These are phyloP conservation scores for Talaromyces albobiverticillius DNA, from an alignment of 2,329 filamentous ascomycete species.

Conservation along the genomic window DNA sequence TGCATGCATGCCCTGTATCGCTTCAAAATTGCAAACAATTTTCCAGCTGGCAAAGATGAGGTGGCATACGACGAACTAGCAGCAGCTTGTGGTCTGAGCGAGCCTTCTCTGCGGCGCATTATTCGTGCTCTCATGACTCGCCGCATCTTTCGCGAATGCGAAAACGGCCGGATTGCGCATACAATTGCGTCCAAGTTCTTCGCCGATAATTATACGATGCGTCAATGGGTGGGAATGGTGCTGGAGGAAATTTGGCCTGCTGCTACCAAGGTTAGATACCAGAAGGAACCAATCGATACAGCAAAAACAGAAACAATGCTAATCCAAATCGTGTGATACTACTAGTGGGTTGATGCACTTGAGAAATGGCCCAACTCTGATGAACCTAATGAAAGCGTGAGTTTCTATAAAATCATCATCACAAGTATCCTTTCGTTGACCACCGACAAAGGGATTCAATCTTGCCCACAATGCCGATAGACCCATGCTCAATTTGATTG, in stretches of 20 bases:
- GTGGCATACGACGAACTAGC: slow-evolving; percentile 11
- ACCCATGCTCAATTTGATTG: slow-evolving; percentile 3
- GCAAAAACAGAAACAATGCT: not conserved
- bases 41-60: not conserved
- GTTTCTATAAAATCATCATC: not conserved
- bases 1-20: not conserved
- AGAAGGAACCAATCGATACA: not conserved
- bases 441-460: slow-evolving; percentile 6
- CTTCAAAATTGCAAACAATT: not conserved
- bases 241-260: slow-evolving; percentile 14
- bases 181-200: slow-evolving; percentile 10
- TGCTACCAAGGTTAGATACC: not conserved
- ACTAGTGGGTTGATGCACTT: not conserved
- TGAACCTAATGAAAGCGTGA: slow-evolving; percentile 8
- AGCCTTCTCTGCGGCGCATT: slow-evolving; percentile 3
- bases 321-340: not conserved
- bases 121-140: slow-evolving; percentile 12
- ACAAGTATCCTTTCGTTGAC: not conserved
- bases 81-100: not conserved
- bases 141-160: slow-evolving; percentile 6
- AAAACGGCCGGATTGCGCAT: slow-evolving; percentile 11
- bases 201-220: not conserved
- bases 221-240: slow-evolving; percentile 11
- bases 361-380: slow-evolving; percentile 14
- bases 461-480: slow-evolving; percentile 3